These are phyloP conservation scores for Talaromyces thailandensis DNA, from an alignment of 495 filamentous ascomycete genomes.

Conservation along the genomic window DNA sequence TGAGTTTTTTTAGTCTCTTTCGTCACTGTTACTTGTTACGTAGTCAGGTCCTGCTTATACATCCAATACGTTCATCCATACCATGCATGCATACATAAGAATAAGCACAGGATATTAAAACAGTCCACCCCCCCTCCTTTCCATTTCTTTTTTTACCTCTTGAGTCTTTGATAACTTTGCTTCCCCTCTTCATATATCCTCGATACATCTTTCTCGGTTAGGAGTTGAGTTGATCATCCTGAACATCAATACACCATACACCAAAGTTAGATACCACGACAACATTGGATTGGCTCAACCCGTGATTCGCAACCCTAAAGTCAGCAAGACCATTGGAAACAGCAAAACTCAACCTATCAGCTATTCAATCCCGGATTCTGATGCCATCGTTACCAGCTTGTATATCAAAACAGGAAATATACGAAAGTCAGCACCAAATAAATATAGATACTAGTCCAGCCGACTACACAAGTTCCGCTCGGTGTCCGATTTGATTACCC, in stretches of 20 bases:
- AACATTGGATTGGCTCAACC: neutral
- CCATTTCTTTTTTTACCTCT: neutral
- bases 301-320: neutral
- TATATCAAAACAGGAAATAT: neutral
- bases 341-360: neutral
- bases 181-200: neutral
- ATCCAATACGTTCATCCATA: neutral
- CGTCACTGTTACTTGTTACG: constrained; percentile 3
- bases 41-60: neutral
- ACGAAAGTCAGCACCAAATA: neutral
- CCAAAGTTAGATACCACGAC: neutral
- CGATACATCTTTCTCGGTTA: neutral
- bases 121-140: constrained; percentile 2
- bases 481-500: neutral
- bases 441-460: neutral
- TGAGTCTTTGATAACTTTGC: neutral
- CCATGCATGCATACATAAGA: neutral
- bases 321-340: neutral
- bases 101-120: constrained; percentile 1
- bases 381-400: constrained; percentile 9
- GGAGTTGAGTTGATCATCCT: neutral
- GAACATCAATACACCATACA: neutral
- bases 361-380: constrained; percentile 1
- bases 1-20: neutral
- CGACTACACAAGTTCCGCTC: neutral